Evolutionary conservation across 2,329 filamentous ascomycete genomes (phyloP).

Genomic region (Cryphonectria nitschkei): DNA sequence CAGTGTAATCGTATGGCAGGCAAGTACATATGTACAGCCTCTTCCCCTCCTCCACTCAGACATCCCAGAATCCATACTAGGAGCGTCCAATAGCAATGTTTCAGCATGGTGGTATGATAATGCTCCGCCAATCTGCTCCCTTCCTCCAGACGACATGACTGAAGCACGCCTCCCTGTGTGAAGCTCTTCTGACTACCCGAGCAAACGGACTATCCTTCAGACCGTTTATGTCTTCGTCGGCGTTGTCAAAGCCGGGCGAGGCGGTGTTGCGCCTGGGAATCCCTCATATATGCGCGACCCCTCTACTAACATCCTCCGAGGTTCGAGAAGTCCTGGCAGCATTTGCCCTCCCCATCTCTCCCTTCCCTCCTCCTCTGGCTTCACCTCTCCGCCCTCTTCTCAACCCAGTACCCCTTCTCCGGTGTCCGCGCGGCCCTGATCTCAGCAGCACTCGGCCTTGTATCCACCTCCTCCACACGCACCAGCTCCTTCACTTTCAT

Average conservation of each 20-base stretch:
- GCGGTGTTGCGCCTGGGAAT: too few relatives aligned
- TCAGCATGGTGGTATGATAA: neutral
- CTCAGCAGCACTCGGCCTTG: conserved; percentile 65
- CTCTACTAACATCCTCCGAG: too few relatives aligned
- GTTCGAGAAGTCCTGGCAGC: neutral
- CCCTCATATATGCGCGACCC: too few relatives aligned
- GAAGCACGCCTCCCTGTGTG: neutral
- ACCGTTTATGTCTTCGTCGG: neutral
- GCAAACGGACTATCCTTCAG: neutral
- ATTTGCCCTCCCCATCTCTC: neutral
- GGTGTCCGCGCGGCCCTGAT: conserved; percentile 74
- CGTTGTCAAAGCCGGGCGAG: too few relatives aligned
- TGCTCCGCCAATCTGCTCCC: neutral
- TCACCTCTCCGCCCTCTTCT: conserved; percentile 54
- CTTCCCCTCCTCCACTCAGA: neutral
- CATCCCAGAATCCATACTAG: neutral
- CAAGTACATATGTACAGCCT: neutral
- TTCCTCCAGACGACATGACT: neutral
- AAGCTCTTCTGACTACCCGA: neutral
- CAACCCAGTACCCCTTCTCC: conserved; percentile 79
- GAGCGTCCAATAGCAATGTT: neutral
- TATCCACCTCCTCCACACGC: conserved; percentile 75
- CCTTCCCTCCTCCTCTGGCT: conserved; percentile 30
- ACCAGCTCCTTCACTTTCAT: conserved; percentile 94
- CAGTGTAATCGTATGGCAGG: neutral